These are phyloP conservation scores for Tylopilus plumbeoviolaceoides DNA, from an alignment of 768 basidiomycete species.

Conservation along the genomic window DNA sequence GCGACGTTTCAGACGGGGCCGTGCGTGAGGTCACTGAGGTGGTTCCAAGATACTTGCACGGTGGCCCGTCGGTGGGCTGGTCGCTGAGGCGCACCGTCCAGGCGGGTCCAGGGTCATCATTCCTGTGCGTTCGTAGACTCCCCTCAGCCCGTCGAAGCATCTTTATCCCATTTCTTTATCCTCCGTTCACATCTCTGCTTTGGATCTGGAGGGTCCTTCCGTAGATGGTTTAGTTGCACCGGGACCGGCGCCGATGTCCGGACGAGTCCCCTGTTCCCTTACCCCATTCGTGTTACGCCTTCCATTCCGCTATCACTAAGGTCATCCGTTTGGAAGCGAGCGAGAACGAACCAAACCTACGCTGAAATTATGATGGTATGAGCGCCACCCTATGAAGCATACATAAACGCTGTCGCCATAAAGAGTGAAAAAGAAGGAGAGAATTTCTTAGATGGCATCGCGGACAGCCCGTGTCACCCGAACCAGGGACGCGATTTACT, in stretches of 20 bases:
- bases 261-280: neutral
- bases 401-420: no score
- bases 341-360: neutral
- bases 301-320: neutral
- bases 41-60: neutral
- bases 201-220: neutral
- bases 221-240: neutral
- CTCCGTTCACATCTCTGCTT: neutral
- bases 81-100: neutral
- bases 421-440: no score
- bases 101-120: neutral
- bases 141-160: neutral
- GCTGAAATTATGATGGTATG: neutral
- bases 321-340: neutral
- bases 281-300: neutral
- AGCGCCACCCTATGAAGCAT: neutral
- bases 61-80: neutral
- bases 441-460: neutral
- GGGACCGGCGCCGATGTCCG: neutral
- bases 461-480: neutral
- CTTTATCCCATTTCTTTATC: neutral
- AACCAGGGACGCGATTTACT: neutral
- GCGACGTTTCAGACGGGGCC: neutral
- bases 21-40: neutral
- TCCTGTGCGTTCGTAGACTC: neutral